These are phyloP conservation scores for Iodosphaeria phyllophila DNA, from an alignment of 2,329 filamentous ascomycete genomes.

Conservation along the genomic window DNA sequence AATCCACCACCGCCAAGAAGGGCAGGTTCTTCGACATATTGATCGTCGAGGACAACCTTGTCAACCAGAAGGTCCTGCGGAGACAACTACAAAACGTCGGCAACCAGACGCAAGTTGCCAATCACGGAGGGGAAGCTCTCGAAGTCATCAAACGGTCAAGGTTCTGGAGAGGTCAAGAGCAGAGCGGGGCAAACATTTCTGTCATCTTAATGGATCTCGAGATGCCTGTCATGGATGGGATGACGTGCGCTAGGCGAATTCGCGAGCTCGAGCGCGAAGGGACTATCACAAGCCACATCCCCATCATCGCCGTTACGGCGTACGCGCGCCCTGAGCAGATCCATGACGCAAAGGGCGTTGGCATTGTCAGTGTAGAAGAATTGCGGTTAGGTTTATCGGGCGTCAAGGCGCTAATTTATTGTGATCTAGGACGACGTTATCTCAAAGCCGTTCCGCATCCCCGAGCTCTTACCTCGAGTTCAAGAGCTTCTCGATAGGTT, in stretches of 20 bases:
- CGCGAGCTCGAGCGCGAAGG: slow-evolving; percentile 46
- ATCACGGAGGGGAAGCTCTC: slow-evolving; percentile 44
- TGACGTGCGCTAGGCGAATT: slow-evolving; percentile 53
- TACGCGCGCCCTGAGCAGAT: slow-evolving; percentile 63
- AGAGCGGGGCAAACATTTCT: slow-evolving; percentile 33
- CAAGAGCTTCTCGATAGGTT: slow-evolving; percentile 26
- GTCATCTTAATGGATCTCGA: slow-evolving; percentile 67
- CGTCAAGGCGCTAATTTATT: slow-evolving; percentile 5
- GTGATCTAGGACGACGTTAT: slow-evolving; percentile 48
- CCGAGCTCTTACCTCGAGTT: slow-evolving; percentile 51
- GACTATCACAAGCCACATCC: slow-evolving; percentile 45
- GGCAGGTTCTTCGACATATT: slow-evolving; percentile 34
- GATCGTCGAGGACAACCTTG: slow-evolving; percentile 50
- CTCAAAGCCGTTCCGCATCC: slow-evolving; percentile 62
- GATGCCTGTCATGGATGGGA: slow-evolving; percentile 72
- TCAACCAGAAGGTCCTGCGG: slow-evolving; percentile 46
- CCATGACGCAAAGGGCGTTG: slow-evolving; percentile 48
- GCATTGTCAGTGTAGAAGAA: slow-evolving; percentile 40
- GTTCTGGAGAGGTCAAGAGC: slow-evolving; percentile 32
- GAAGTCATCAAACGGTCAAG: slow-evolving; percentile 35
- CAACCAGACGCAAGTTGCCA: slow-evolving; percentile 41
- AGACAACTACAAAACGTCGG: slow-evolving; percentile 41
- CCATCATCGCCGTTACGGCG: slow-evolving; percentile 68
- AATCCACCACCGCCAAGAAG: too few species aligned
- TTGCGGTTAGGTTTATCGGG: not conserved